Evolutionary conservation across 1,139 yeast genomes (phyloP), one percentile per base, ranked within the genome.

Genomic region (Nakaseomyces bracarensis): DNA sequence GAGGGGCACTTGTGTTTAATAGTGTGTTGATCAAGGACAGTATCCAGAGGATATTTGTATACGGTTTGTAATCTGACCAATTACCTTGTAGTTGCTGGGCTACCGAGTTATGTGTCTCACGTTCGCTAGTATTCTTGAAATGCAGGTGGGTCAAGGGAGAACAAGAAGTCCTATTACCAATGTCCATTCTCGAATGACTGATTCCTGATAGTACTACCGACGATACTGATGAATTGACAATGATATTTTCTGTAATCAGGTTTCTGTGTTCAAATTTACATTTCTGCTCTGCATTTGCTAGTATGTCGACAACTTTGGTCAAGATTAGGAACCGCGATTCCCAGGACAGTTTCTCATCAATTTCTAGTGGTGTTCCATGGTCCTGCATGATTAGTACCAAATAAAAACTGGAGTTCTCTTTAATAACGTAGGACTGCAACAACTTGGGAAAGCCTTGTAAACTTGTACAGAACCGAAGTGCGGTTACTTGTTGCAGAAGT

Each of bases 211-310:
- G 25, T 10, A 10, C 10, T 7, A 22, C 10, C 10, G 25, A 22
- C 9, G 9, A 7, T 7, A 7, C 10, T 10, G 25, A 7, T 7
- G 9, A 7, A 22, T 22, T 22, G 10, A 22, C 36, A 15, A 68
- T 63, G 40, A 78, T 61, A 49, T 77, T 77, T 10, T 77, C 77
- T 72, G 79, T 69, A 51, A 75, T 79, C 46, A 78, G 59, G 55
- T 78, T 80, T 16, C 84, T 66, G 53, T 78, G 84, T 56, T 78
- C 84, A 58, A 77, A 77, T 44, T 69, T 65, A 45, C 61, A 60
- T 26, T 56, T 50, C 15, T 57, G 53, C 54, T 78, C 82, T 1
- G 73, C 79, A 6, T 54, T 52, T n/a, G 71, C 65, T 31, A 78
- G 57, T 9, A 65, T 58, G 18, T 60, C 55, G 3, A 67, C 72